Percentiles rank a stretch among this genome's conserved stretches.
These are phyloP conservation scores for Ustilago cynodontis DNA, from an alignment of 1,284 basidiomycete species.

Conservation along the genomic window DNA sequence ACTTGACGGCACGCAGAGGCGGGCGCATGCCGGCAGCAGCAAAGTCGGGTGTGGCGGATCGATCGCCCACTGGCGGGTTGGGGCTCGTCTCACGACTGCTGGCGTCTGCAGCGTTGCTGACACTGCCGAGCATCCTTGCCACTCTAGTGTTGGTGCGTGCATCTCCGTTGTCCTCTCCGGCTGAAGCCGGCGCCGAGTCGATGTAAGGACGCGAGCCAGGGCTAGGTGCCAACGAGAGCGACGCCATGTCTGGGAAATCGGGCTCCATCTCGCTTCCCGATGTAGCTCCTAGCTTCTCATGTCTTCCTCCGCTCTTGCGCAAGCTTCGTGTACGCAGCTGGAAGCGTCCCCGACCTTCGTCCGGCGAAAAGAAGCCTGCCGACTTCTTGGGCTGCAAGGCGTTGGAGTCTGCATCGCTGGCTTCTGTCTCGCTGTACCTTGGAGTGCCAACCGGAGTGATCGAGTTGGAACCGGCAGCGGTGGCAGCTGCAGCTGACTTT, in stretches of 20 bases:
- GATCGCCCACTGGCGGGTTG: conserved; percentile 23
- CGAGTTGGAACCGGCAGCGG: conserved; percentile 17
- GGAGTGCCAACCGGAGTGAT: conserved; percentile 46
- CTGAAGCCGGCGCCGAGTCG: conserved; percentile 46
- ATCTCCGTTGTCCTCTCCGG: conserved; percentile 51
- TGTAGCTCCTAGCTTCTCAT: conserved; percentile 47
- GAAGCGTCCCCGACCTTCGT: conserved; percentile 44
- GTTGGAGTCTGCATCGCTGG: conserved; percentile 77
- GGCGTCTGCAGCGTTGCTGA: conserved; percentile 12
- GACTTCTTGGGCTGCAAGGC: conserved; percentile 70
- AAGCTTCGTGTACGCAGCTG: conserved; percentile 41
- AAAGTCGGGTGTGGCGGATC: conserved; percentile 4
- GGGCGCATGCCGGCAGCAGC: conserved; percentile 30
- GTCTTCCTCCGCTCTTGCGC: conserved; percentile 34
- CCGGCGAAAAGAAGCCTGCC: conserved; percentile 57
- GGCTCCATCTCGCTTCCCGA: conserved; percentile 57
- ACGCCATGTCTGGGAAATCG: conserved; percentile 57
- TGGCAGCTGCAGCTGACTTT: conserved; percentile 37
- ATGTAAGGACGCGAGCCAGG: conserved; percentile 20
- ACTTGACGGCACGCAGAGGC: conserved; percentile 31
- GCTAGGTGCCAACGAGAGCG: conserved; percentile 43
- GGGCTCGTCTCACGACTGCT: conserved; percentile 53
- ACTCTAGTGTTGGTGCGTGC: conserved; percentile 28
- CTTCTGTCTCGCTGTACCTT: conserved; percentile 50
- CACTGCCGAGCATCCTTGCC: conserved; percentile 45